Percentiles rank a stretch among this genome's conserved stretches.
These are phyloP conservation scores for Medicago arabica DNA, from an alignment of 306 rosid species.

Conservation along the genomic window DNA sequence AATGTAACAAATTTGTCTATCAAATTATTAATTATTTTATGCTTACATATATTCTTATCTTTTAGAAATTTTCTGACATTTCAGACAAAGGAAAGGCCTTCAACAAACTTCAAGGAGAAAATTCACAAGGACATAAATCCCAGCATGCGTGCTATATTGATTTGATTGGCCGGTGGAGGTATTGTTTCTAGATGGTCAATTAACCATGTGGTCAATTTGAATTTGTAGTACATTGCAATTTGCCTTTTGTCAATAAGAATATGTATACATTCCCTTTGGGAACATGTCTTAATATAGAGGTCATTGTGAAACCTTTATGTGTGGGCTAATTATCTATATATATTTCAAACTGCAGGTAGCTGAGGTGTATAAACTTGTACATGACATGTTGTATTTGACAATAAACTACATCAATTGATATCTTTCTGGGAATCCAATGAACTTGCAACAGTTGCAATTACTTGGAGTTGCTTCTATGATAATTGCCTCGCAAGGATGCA, in stretches of 20 bases:
- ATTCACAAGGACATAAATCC: constrained; percentile 82
- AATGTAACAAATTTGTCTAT: neutral
- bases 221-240: too few species aligned
- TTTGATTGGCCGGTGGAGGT: constrained; percentile 99
- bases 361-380: constrained; percentile 94
- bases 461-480: constrained; percentile 98
- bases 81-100: constrained; percentile 89
- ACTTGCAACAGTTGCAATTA: constrained; percentile 79
- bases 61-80: constrained; percentile 35
- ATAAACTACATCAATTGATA: constrained; percentile 90
- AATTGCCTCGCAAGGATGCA: constrained; percentile 90
- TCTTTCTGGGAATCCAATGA: constrained; percentile 93
- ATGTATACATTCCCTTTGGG: too few species aligned
- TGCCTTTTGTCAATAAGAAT: too few species aligned
- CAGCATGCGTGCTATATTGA: constrained; percentile 86
- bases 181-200: constrained; percentile 11
- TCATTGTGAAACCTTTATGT: neutral
- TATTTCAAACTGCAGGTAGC: constrained; percentile 68
- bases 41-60: neutral
- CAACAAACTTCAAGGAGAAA: constrained; percentile 81
- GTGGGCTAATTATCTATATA: constrained; percentile 41
- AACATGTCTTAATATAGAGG: too few species aligned
- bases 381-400: constrained; percentile 91
- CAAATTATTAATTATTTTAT: neutral
- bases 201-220: too few species aligned